These are phyloP conservation scores for Gliomastix tumulicola DNA, from an alignment of 2,329 filamentous ascomycete genomes.

Conservation along the genomic window DNA sequence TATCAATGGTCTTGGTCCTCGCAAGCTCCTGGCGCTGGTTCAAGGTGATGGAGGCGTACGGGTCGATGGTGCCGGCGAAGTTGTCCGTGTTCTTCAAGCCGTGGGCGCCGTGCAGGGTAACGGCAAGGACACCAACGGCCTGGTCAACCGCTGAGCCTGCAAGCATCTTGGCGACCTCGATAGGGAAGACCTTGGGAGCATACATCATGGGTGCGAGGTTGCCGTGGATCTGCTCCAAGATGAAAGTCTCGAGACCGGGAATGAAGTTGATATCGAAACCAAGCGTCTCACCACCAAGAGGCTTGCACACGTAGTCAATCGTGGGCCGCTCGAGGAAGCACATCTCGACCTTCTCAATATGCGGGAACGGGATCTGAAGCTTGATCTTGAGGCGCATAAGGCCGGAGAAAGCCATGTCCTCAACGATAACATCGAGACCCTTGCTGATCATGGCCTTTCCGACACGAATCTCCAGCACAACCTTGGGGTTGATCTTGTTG, in stretches of 20 bases:
- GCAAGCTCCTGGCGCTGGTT: conserved; percentile 78
- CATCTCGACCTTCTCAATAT: conserved; percentile 90
- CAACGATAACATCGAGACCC: conserved; percentile 92
- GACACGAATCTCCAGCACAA: conserved; percentile 88
- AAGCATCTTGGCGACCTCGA: conserved; percentile 97
- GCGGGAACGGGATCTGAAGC: conserved; percentile 90
- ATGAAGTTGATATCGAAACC: conserved; percentile 99
- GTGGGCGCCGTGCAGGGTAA: conserved; percentile 85
- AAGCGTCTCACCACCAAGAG: conserved; percentile 87
- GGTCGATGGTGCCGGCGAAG: conserved; percentile 85
- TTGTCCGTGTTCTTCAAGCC: conserved; percentile 94
- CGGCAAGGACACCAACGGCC: conserved; percentile 86
- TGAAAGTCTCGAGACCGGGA: conserved; percentile 87
- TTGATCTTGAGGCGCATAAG: conserved; percentile 97
- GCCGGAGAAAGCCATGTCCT: conserved; percentile 94
- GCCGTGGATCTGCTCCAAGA: conserved; percentile 91
- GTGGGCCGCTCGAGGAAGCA: conserved; percentile 84
- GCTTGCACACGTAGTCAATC: conserved; percentile 97
- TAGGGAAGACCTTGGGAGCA: conserved; percentile 92
- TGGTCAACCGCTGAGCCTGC: conserved; percentile 91
- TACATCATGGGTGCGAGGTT: conserved; percentile 98
- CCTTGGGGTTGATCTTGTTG: conserved; percentile 94
- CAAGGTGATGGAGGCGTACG: conserved; percentile 78
- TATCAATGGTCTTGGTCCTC: conserved; percentile 79
- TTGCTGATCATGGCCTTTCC: conserved; percentile 97